Evolutionary conservation across 805 yeast genomes (phyloP), one percentile per base, ranked within the genome.

Genomic region (Saccharomycopsis sp.): DNA sequence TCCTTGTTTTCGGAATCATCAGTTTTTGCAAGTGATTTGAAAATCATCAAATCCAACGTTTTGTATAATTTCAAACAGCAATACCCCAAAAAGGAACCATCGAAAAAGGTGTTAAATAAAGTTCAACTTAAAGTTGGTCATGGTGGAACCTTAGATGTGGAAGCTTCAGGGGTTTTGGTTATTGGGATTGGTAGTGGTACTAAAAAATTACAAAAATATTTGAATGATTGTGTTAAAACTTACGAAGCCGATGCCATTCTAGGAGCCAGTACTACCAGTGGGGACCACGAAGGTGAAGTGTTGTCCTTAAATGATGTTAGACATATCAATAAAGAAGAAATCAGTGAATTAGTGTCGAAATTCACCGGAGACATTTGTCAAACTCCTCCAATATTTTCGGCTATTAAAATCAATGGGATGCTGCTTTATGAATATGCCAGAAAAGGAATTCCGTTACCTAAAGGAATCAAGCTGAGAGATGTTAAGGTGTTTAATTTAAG

Each of bases 131-230:
- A 92, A 54, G 80, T 89, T 67, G 99, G 99, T 1, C 99, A 92
- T 58, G 99, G 98, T 15, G 99, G 99, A 8, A 92, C 99, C 0
- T 64, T 92, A 29, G 99, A 92, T 54, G 96, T 97, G 0, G 61
- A 84, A 32, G 99, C 99, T 0, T 77, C 87, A n/a, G 99, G 99
- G 9, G 88, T 89, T 1, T 59, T 84, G 31, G 89, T 94, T 2
- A 68, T 92, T 41, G 99, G 98, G 4, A 74, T 92, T n/a, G 96
- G 96, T 4, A 47, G 67, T 1, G 98, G 98, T 2, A 92, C 99
- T 2, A 94, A 89, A 57, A 65, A 72, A 54, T 63, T 92, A 32
- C 79, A 76, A 41, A 65, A 72, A 45, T 87, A 81, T 53, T 65
- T 89, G 17, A 76, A 76, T 23, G 81, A 79, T 23, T 79, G 94